Percentiles rank a stretch among this genome's conserved stretches.
Evolutionary conservation across 139 green algal species (phyloP).

Genomic region (Closterium sp.): DNA sequence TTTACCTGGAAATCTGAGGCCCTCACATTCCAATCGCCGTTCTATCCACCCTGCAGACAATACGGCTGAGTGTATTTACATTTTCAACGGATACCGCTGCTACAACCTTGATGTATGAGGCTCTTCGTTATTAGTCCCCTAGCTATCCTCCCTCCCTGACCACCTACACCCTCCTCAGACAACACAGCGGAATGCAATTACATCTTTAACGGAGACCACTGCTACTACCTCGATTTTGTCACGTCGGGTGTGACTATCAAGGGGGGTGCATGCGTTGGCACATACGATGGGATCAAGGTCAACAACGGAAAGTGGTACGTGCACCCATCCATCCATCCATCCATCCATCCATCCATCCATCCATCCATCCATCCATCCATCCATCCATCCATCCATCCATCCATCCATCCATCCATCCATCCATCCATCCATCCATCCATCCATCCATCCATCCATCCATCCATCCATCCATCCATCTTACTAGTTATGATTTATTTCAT

Average conservation of each 20-base stretch:
- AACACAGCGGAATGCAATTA: background rate
- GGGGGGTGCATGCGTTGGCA: slow-evolving; percentile 7
- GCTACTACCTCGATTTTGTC: slow-evolving; percentile 20
- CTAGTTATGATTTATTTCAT: no score
- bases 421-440: background rate
- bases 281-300: slow-evolving; percentile 3
- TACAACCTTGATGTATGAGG: background rate
- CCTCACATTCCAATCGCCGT: background rate
- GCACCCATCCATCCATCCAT: no score
- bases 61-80: background rate
- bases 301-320: slow-evolving; percentile 32
- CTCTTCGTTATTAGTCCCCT: background rate
- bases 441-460: no score
- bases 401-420: background rate
- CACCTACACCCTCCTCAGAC: background rate
- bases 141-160: background rate
- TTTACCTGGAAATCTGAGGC: no score
- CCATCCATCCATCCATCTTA: no score
- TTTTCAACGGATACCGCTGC: background rate
- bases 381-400: no score
- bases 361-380: no score
- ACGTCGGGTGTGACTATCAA: slow-evolving; percentile 11
- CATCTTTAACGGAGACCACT: background rate
- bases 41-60: background rate
- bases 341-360: no score